A percentile compares a stretch with the other conserved stretches of the same genome.
phyloP scores from a whole-genome alignment of 805 yeast species.

The Sugiyamaella chiloensis region DNA sequence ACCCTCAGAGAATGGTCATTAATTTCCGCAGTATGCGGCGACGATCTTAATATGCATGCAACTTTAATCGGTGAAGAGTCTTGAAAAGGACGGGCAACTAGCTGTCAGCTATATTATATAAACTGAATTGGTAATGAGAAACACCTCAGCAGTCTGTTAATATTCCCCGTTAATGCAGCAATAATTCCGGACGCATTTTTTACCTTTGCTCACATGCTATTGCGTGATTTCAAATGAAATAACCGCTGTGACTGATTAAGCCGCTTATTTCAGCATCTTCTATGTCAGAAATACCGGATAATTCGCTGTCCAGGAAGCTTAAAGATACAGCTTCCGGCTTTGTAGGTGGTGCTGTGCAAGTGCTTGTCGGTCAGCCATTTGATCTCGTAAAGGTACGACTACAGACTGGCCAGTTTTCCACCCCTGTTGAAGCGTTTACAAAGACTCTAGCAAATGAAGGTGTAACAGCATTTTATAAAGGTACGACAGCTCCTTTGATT shows the following conservation, averaged over 20 bases:
- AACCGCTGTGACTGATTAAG: background rate
- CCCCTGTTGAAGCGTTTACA: constrained; percentile 50
- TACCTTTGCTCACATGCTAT: too few relatives aligned
- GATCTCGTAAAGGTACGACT: constrained; percentile 67
- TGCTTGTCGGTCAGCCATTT: constrained; percentile 61
- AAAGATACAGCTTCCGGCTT: constrained; percentile 55
- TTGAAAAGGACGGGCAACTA: too few relatives aligned
- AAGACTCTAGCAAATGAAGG: constrained; percentile 60
- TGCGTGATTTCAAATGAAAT: too few relatives aligned
- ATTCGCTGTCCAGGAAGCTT: constrained; percentile 42
- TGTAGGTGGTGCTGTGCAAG: constrained; percentile 55
- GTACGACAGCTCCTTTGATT: constrained; percentile 64
- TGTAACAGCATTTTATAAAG: constrained; percentile 58
- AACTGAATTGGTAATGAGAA: too few relatives aligned
- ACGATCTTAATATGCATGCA: too few relatives aligned
- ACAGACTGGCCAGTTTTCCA: constrained; percentile 62
- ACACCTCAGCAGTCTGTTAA: too few relatives aligned
- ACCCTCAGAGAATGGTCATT: too few relatives aligned
- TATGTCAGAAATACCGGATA: constrained; percentile 13
- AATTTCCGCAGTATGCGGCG: too few relatives aligned
- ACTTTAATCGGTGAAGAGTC: too few relatives aligned
- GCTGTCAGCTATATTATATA: too few relatives aligned
- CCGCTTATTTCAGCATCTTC: background rate
- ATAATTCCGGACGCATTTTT: too few relatives aligned
- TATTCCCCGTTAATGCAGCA: too few relatives aligned